Conservation (phyloP, 352 stramenopile species). For the Phytophthora citricola region DNA sequence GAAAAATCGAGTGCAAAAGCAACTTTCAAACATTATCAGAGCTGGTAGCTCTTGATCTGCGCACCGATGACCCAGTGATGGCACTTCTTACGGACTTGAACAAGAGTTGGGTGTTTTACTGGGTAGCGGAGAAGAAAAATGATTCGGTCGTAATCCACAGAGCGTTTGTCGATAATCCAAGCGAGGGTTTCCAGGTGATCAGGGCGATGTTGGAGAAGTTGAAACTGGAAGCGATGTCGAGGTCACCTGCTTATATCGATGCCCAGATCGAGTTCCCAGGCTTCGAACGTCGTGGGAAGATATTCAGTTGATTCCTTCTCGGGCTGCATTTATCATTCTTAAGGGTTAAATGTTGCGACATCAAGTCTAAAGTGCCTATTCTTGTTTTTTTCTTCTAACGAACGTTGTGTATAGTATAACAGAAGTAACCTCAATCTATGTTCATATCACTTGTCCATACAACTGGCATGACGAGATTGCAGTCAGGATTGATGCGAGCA, state of each 20-base stretch:
- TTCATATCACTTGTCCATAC: too few relatives aligned
- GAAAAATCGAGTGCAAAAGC: constrained; percentile 22
- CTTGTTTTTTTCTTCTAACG: too few relatives aligned
- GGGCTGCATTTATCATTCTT: too few relatives aligned
- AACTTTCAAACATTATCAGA: constrained; percentile 49
- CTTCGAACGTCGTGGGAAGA: too few relatives aligned
- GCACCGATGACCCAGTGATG: constrained; percentile 44
- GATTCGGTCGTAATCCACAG: constrained; percentile 26
- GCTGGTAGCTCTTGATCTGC: constrained; percentile 50
- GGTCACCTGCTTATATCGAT: constrained; percentile 28
- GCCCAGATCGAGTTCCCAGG: constrained; percentile 40
- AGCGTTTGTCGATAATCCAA: constrained; percentile 28
- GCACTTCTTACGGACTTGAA: constrained; percentile 57
- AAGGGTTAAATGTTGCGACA: too few relatives aligned
- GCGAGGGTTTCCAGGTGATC: constrained; percentile 28
- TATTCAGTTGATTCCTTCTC: too few relatives aligned
- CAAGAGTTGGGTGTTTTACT: constrained; percentile 49
- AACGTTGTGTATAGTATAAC: too few relatives aligned
- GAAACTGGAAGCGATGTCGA: too few relatives aligned
- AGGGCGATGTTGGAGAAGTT: constrained; percentile 30
- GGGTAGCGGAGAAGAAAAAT: constrained; percentile 35
- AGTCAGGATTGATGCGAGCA: background rate
- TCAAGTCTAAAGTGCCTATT: too few relatives aligned
- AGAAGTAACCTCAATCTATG: too few relatives aligned
- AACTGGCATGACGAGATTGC: background rate